phyloP scores from a whole-genome alignment of 1,139 yeast genomes.

The Magnusiomyces ingens region DNA sequence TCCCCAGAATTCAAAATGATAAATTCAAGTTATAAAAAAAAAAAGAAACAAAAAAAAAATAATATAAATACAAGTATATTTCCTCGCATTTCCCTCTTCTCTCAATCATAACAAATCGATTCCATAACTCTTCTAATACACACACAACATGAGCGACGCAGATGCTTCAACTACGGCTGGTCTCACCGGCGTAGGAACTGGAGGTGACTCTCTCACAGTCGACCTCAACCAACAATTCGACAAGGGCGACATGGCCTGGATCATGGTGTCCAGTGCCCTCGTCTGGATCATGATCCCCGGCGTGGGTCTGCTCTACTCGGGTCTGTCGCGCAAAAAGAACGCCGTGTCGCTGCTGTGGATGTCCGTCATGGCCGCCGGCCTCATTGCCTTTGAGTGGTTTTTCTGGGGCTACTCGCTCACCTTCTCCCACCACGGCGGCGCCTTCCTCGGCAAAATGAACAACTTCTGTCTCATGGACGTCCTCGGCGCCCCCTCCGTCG shows the following conservation, averaged over 20 bases:
- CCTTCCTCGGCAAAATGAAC: slow-evolving; percentile 70
- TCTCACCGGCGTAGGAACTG: slow-evolving; percentile 30
- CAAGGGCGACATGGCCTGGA: slow-evolving; percentile 75
- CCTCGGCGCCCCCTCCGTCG: slow-evolving; percentile 72
- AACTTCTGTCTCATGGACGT: slow-evolving; percentile 76
- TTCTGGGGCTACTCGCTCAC: slow-evolving; percentile 94
- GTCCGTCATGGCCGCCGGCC: slow-evolving; percentile 78
- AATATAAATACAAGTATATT: too few relatives aligned
- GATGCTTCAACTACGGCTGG: too few relatives aligned
- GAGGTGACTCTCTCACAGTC: slow-evolving; percentile 69
- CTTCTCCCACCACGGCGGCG: slow-evolving; percentile 64
- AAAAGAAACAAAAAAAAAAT: too few relatives aligned
- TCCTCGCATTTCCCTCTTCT: too few relatives aligned
- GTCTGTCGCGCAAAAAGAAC: slow-evolving; percentile 85
- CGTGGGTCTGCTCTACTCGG: slow-evolving; percentile 83
- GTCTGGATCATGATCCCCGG: slow-evolving; percentile 97
- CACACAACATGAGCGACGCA: too few relatives aligned
- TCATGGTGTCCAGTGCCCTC: slow-evolving; percentile 63
- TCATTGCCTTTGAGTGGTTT: slow-evolving; percentile 89
- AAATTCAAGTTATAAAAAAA: too few relatives aligned
- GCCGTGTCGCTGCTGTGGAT: slow-evolving; percentile 90
- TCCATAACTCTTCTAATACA: too few relatives aligned
- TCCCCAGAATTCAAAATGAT: too few relatives aligned
- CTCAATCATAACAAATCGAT: too few relatives aligned
- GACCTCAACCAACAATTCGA: slow-evolving; percentile 73